Evolutionary conservation across 768 basidiomycete genomes (phyloP).

Genomic region (Rhizopogon rudus): DNA sequence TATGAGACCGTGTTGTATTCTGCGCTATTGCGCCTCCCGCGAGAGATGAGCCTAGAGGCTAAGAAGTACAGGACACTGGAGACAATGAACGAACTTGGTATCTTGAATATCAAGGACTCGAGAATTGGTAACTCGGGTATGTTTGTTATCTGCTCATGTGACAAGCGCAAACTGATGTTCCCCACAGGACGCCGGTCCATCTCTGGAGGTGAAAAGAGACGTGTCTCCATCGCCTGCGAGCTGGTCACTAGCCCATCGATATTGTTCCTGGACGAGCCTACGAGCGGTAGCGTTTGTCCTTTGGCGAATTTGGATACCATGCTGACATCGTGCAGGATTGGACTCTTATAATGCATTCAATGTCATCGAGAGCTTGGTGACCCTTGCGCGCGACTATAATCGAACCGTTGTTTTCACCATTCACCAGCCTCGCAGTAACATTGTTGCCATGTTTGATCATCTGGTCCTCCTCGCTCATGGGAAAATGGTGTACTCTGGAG

Average conservation of each 20-base stretch:
- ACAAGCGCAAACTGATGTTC: neutral
- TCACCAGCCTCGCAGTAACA: slow-evolving; percentile 97
- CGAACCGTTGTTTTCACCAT: slow-evolving; percentile 97
- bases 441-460: slow-evolving; percentile 93
- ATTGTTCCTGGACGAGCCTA: slow-evolving; percentile 95
- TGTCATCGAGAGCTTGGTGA: slow-evolving; percentile 84
- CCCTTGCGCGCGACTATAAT: slow-evolving; percentile 83
- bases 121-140: slow-evolving; percentile 84
- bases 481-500: slow-evolving; percentile 81
- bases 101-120: slow-evolving; percentile 83
- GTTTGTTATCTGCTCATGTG: neutral
- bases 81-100: slow-evolving; percentile 95
- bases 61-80: slow-evolving; percentile 93
- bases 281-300: slow-evolving; percentile 55
- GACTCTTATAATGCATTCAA: slow-evolving; percentile 96
- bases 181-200: slow-evolving; percentile 71
- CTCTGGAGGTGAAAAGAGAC: slow-evolving; percentile 95
- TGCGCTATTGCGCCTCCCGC: slow-evolving; percentile 81
- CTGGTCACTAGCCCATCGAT: slow-evolving; percentile 96
- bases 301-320: neutral
- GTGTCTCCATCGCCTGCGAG: slow-evolving; percentile 97
- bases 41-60: slow-evolving; percentile 94
- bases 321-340: slow-evolving; percentile 52
- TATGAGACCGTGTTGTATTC: slow-evolving; percentile 97
- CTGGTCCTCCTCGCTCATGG: slow-evolving; percentile 83